Base-by-base conservation (phyloP, 805 yeast species). In the Monosporozyma siamensis region DNA sequence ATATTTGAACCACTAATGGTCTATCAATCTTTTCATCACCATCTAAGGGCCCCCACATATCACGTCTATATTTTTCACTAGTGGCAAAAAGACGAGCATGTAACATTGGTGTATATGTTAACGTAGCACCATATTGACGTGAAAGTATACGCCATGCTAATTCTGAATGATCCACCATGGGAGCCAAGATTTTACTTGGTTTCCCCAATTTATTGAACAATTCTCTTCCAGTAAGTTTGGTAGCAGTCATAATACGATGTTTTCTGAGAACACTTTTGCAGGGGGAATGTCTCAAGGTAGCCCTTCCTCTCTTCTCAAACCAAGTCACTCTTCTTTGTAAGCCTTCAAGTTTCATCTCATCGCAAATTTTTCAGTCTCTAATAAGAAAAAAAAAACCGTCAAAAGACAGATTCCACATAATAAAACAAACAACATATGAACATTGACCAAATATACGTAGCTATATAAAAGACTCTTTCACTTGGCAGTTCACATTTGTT, bases 131-230 rank as follows among this genome's bases (percentile, higher is more conserved):
- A 54, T 89, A 82, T 45, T 73, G 70, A 43, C 97, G 72, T 3
- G 95, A 83, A 12, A 92, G 67, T 14, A 85, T 73, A 49, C 99
- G 71, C 97, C 97, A 92, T 2, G 95, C 97, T 15, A 92, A 70
- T 57, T 92, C 99, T 3, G 90, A 80, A 51, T 88, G 97, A 61
- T 92, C 99, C 15, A 92, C 99, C 97, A 92, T 90, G 1, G 99
- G 99, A 3, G 97, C 98, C 17, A 92, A 92, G 21, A 92, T 80
- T 49, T 82, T 85, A 39, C 70, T 75, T 2, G 98, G 98, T 18
- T 65, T 54, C 0, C 92, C 92, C 12, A 90, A 67, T 11, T 74
- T 63, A 35, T 83, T 72, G 58, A 67, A 90, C 1, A 92, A 71
- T 38, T 74, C 77, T 46, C 94, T 70, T 1, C 97, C 97, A 14